Base-by-base conservation (phyloP, 345 rosid genomes). In the Corymbia maculata region DNA sequence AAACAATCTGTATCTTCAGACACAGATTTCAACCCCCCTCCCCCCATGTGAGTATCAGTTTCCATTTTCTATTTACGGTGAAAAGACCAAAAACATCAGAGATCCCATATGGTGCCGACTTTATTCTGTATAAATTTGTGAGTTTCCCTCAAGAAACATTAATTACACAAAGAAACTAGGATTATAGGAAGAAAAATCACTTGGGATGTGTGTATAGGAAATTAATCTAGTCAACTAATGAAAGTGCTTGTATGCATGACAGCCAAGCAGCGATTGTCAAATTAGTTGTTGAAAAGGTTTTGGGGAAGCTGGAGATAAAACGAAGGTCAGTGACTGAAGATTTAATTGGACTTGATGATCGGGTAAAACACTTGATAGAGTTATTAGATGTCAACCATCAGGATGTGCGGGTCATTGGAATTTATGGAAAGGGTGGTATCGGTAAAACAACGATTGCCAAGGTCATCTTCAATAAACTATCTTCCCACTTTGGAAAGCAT, bases 291-390 rank as follows among this genome's bases (percentile, higher is more conserved):
- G 68, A 61, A 12, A 61, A 13, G 68, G 68, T 61, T 61, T 0
- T 61, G 68, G 14, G 28, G 16, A 61, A 61, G 68, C 68, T 61
- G 1, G 68, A 61, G 68, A 28, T 12, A 3, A 26, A 61, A 5
- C 4, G 0, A 6, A 28, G 28, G 28, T 61, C 68, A 61, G 32
- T 12, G 7, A 28, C 32, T 28, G 32, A 12, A 28, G 7, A 61
- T 28, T 12, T 61, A 6, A 1, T 61, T 61, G 68, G 68, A 61
- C 68, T 61, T 28, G 68, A 61, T 3, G 16, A 61, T 28, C 32
- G 0, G 4, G 68, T 61, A 6, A 61, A 61, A 28, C 4, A 6
- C 0, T 61, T 28, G 8, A 61, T 0, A 3, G 4, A 61, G 4
- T 6, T 61, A 28, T 61, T 61, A 61, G 68, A 61, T 12, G 32